Evolutionary conservation across 225 moss, liverwort and hornwort species (phyloP).

Genomic region (Bryoerythrophyllum caledonicum): DNA sequence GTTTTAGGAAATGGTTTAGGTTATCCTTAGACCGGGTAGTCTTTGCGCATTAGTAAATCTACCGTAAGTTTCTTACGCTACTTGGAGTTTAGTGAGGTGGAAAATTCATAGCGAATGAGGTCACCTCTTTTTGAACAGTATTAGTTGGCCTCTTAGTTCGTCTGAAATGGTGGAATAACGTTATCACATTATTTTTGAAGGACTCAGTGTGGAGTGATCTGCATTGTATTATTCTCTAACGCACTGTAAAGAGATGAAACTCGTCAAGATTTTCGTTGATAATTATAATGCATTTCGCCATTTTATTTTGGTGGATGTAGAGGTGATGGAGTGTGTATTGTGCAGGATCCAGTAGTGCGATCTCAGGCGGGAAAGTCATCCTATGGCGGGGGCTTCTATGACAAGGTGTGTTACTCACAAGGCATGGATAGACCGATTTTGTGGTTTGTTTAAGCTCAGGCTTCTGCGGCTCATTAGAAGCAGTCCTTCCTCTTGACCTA

Average conservation of each 20-base stretch:
- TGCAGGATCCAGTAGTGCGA: constrained; percentile 92
- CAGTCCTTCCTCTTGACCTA: constrained; percentile 23
- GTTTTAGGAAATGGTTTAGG: not conserved
- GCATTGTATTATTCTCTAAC: not conserved
- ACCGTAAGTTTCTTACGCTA: not conserved
- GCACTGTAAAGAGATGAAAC: not conserved
- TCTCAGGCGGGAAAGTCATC: constrained; percentile 56
- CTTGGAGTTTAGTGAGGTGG: not conserved
- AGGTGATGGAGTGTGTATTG: constrained; percentile 21
- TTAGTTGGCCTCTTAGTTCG: not conserved
- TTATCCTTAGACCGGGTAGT: not conserved
- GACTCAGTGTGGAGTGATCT: constrained; percentile 11
- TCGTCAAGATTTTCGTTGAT: constrained; percentile 4
- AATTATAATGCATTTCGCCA: not conserved
- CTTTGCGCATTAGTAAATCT: not conserved
- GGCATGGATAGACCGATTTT: not conserved
- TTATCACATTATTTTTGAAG: not conserved
- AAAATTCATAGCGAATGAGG: not conserved
- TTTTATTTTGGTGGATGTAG: constrained; percentile 1
- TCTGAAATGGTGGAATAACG: not conserved
- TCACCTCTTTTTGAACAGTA: not conserved
- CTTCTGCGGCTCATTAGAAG: not conserved
- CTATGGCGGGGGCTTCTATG: constrained; percentile 76
- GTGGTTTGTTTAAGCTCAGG: constrained; percentile 7
- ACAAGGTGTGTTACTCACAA: constrained; percentile 42